Conservation (phyloP, 805 yeast genomes). For the Ogataea saltuana region DNA sequence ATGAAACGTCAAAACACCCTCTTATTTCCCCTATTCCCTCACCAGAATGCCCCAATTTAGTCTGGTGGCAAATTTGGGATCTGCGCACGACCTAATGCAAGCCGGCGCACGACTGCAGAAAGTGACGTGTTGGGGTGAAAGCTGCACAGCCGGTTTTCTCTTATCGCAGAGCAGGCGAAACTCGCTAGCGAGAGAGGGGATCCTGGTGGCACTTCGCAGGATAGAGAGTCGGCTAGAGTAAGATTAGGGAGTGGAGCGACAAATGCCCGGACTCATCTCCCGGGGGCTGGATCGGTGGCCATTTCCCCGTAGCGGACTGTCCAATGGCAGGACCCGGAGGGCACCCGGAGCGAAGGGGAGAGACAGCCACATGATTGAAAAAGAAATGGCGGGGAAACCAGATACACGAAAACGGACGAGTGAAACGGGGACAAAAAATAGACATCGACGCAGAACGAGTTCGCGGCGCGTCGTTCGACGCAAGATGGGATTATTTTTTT, state of each 20-base stretch:
- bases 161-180: too few relatives aligned
- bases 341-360: too few relatives aligned
- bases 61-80: slow-evolving; percentile 3
- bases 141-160: not conserved
- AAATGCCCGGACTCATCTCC: too few relatives aligned
- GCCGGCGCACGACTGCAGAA: slow-evolving; percentile 2
- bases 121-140: slow-evolving; percentile 1
- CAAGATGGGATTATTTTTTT: not conserved
- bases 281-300: too few relatives aligned
- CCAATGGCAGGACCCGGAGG: too few relatives aligned
- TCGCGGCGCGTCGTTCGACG: slow-evolving; percentile 3
- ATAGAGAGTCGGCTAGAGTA: too few relatives aligned
- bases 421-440: not conserved
- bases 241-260: too few relatives aligned
- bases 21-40: not conserved
- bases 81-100: not conserved
- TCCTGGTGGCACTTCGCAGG: too few relatives aligned
- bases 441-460: not conserved
- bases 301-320: too few relatives aligned
- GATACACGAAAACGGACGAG: not conserved
- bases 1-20: slow-evolving; percentile 4
- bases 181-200: too few relatives aligned
- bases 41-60: slow-evolving; percentile 2
- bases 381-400: slow-evolving; percentile 3
- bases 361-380: not conserved